Evolutionary conservation across 495 filamentous ascomycete genomes (phyloP).

Genomic region (Neurospora sp.): DNA sequence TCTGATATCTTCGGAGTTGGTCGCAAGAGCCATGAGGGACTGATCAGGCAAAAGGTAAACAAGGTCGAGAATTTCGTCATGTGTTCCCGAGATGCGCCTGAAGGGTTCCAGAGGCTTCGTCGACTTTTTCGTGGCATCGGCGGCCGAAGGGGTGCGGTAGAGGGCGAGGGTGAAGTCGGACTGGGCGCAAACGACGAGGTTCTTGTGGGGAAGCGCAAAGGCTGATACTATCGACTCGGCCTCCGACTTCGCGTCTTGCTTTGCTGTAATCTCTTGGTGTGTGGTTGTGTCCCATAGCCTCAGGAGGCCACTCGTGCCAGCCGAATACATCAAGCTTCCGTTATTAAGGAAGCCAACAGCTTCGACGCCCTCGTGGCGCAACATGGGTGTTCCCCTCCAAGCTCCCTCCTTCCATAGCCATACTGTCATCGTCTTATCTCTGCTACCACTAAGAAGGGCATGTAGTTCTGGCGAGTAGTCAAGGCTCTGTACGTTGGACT

Average conservation of each 20-base stretch:
- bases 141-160: constrained; percentile 42
- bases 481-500: constrained; percentile 78
- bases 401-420: constrained; percentile 85
- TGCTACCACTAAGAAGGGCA: constrained; percentile 72
- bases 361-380: constrained; percentile 79
- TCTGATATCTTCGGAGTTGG: constrained; percentile 88
- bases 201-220: constrained; percentile 49
- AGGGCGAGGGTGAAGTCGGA: constrained; percentile 76
- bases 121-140: constrained; percentile 15
- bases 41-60: constrained; percentile 70
- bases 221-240: constrained; percentile 68
- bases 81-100: constrained; percentile 83
- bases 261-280: constrained; percentile 67
- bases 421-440: constrained; percentile 87
- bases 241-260: constrained; percentile 56
- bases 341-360: constrained; percentile 66
- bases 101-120: constrained; percentile 33
- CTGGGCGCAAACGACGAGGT: constrained; percentile 73
- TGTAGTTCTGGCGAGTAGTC: constrained; percentile 68
- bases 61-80: constrained; percentile 94
- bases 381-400: constrained; percentile 80
- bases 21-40: constrained; percentile 79
- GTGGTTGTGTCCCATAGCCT: constrained; percentile 71
- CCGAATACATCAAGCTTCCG: constrained; percentile 64
- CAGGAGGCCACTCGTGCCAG: constrained; percentile 73